phyloP scores from a whole-genome alignment of 768 basidiomycete species.

The Panaeolus cyanescens region DNA sequence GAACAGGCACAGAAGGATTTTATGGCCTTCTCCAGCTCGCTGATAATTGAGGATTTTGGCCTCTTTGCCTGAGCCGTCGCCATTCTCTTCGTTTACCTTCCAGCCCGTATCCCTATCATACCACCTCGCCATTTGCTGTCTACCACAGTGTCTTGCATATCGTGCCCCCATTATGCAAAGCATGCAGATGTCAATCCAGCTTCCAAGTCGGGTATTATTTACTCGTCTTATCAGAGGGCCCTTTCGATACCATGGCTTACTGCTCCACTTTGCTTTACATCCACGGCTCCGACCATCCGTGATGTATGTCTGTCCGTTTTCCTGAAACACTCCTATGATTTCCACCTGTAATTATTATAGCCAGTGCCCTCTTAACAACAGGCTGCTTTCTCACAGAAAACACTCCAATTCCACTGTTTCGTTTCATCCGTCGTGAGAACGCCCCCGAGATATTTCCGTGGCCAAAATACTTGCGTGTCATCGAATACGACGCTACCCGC shows the following conservation, averaged over 20 bases:
- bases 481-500: conserved; percentile 4
- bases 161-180: not conserved
- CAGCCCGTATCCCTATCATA: conserved; percentile 69
- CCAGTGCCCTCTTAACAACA: not conserved
- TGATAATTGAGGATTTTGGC: conserved; percentile 66
- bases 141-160: not conserved
- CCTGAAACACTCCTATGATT: not conserved
- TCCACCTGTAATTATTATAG: not conserved
- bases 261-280: not conserved
- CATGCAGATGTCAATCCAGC: not conserved
- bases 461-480: conserved; percentile 7
- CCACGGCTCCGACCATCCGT: not conserved
- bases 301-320: not conserved
- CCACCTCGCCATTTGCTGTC: conserved; percentile 42
- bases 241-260: not conserved
- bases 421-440: conserved; percentile 20
- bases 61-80: conserved; percentile 61
- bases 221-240: not conserved
- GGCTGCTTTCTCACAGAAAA: conserved; percentile 14
- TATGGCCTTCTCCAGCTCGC: conserved; percentile 51
- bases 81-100: conserved; percentile 48
- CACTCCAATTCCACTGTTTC: conserved; percentile 14
- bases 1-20: conserved; percentile 50
- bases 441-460: conserved; percentile 21
- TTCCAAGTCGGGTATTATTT: not conserved